Base-by-base conservation (phyloP, 768 basidiomycete species). In the Russula vinacea region DNA sequence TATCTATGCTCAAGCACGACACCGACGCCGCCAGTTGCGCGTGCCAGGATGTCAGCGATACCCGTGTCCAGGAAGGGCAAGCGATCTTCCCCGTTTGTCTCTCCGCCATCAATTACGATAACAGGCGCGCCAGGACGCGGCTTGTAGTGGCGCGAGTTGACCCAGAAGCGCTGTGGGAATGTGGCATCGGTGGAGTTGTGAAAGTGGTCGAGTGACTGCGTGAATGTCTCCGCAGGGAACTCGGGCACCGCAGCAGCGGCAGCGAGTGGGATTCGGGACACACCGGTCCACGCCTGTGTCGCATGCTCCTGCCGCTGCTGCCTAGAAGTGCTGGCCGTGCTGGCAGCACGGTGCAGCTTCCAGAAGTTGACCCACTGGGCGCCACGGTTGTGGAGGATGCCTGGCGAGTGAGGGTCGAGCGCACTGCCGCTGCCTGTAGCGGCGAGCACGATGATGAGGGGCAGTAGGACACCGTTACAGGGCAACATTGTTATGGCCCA, bases 1-100 rank as follows among this genome's bases (percentile, higher is more conserved):
- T 89, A 94, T 66, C 94, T 83, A 74, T 98, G 94, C 73, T 98
- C 94, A 39, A 98, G 79, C n/a, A 98, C 84, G 47, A 97, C 83
- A n/a, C 90, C 89, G 6, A 98, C 80, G 5, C 96, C 96, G n/a
- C 86, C 83, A 0, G 93, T 96, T 22, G 88, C 88, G 60, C 83
- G 86, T 2, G 90, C 79, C 60, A 98, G 78, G 62, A 97, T 95
- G 51, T 92, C 89, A 8, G 89, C 83, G 67, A 98, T 95, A 1
- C 94, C 73, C 26, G 74, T 74, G 70, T 77, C 76, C 67, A 79
- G 70, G 71, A 79, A 81, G 26, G 76, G 77, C 50, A 80, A 61
- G 49, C 85, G 69, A 44, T 89, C 83, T 74, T 84, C 85, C 22
- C 93, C 96, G 66, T 84, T 88, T 3, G 93, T 96, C 76, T 98